A percentile compares a stretch with the other conserved stretches of the same genome.
Conservation (phyloP, 2,329 filamentous ascomycete genomes). For the Aspergillus proliferans region DNA sequence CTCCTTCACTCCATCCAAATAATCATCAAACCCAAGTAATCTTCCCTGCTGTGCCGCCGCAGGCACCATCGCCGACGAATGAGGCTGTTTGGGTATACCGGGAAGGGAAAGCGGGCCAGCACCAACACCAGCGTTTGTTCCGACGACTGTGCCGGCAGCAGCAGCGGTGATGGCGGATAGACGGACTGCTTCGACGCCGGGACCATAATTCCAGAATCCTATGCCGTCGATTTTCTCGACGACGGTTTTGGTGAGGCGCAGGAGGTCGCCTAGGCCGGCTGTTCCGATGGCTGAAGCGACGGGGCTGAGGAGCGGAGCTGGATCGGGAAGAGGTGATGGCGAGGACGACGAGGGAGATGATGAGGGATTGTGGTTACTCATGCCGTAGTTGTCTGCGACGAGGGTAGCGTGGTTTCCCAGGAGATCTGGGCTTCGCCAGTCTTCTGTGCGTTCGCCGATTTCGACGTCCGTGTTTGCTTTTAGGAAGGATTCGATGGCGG, state of each 20-base stretch:
- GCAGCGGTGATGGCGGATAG: background rate
- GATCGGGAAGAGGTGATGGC: background rate
- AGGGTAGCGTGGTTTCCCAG: slow-evolving; percentile 20
- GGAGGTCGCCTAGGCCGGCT: slow-evolving; percentile 21
- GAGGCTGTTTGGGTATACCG: too few relatives aligned
- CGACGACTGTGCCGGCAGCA: too few relatives aligned
- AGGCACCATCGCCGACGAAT: too few relatives aligned
- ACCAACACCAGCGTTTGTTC: too few relatives aligned
- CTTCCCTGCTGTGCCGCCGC: too few relatives aligned
- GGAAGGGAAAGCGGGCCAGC: too few relatives aligned
- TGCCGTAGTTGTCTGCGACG: slow-evolving; percentile 4
- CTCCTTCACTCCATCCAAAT: too few relatives aligned
- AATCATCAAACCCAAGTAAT: too few relatives aligned
- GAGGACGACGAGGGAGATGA: background rate
- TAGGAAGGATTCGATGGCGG: slow-evolving; percentile 30
- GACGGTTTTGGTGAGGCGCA: slow-evolving; percentile 25
- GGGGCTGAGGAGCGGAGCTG: slow-evolving; percentile 1
- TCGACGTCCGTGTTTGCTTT: slow-evolving; percentile 26
- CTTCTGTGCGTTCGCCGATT: slow-evolving; percentile 27
- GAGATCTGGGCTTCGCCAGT: slow-evolving; percentile 25
- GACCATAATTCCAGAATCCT: slow-evolving; percentile 24
- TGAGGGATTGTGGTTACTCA: background rate
- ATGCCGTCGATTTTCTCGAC: slow-evolving; percentile 34
- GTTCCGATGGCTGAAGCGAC: slow-evolving; percentile 22
- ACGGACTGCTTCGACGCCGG: background rate